These are phyloP conservation scores for Ophiocordyceps sinensis DNA, from an alignment of 2,329 filamentous ascomycete genomes.

Conservation along the genomic window DNA sequence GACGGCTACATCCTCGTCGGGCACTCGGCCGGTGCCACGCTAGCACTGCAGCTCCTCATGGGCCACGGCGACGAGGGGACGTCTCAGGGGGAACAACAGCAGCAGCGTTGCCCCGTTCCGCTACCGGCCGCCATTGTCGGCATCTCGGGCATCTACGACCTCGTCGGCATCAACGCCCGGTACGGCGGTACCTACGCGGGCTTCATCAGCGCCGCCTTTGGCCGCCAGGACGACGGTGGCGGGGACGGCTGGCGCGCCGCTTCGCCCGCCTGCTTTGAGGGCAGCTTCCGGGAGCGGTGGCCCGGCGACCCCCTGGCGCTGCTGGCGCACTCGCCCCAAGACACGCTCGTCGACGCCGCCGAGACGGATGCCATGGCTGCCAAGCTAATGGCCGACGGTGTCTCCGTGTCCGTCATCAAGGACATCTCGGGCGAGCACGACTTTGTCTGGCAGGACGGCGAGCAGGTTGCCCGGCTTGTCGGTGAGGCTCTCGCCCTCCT, in stretches of 20 bases:
- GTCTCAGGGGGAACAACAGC: slow-evolving; percentile 1
- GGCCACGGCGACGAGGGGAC: slow-evolving; percentile 16
- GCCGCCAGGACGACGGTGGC: slow-evolving; percentile 27
- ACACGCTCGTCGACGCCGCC: slow-evolving; percentile 36
- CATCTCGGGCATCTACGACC: slow-evolving; percentile 52
- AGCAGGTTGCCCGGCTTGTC: slow-evolving; percentile 36
- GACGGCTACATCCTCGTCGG: slow-evolving; percentile 42
- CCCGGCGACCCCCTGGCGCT: slow-evolving; percentile 17
- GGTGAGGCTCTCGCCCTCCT: slow-evolving; percentile 13
- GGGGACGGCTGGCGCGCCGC: slow-evolving; percentile 34
- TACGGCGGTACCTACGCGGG: slow-evolving; percentile 34
- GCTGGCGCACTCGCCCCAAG: slow-evolving; percentile 30
- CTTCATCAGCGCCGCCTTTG: slow-evolving; percentile 49
- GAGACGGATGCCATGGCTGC: slow-evolving; percentile 44
- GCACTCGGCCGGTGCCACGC: slow-evolving; percentile 48
- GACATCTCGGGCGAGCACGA: slow-evolving; percentile 46
- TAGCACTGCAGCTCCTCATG: slow-evolving; percentile 48
- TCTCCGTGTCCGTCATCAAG: slow-evolving; percentile 16
- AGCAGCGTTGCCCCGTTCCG: slow-evolving; percentile 10
- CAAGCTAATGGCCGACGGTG: slow-evolving; percentile 25
- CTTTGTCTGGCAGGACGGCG: slow-evolving; percentile 46
- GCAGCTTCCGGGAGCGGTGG: slow-evolving; percentile 27
- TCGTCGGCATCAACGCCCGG: slow-evolving; percentile 36
- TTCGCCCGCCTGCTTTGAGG: slow-evolving; percentile 34
- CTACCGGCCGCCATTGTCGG: slow-evolving; percentile 41